Evolutionary conservation across 345 rosid species (phyloP), one percentile per base, ranked within the genome.

Genomic region (Salix udensis): DNA sequence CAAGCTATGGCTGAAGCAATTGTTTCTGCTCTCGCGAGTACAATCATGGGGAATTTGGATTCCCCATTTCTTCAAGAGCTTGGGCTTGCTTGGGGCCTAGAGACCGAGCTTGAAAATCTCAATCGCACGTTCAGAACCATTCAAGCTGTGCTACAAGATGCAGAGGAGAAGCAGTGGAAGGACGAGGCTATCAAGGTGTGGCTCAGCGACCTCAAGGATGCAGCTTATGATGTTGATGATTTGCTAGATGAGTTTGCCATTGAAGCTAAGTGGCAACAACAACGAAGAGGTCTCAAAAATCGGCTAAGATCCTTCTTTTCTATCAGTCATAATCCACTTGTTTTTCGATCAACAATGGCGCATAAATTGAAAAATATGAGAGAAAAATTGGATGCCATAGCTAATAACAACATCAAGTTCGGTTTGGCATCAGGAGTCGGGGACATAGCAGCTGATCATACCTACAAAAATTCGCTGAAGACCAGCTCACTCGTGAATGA

Each of bases 161-260:
- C 74, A n/a, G 79, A 76, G 55, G 23, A 18, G 79, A 67, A 53
- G 74, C 79, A 76, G 16, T 16, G 52, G 55, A 55, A 68, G 30
- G 19, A 3, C 26, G 26, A 24, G 26, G 26, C 26, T 14, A 13
- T 68, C 13, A 39, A 26, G 24, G 23, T 8, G 11, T 76, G 79
- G 79, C 60, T 76, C 2, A 1, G 26, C 4, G 21, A 55, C 58
- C 73, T 76, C 67, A 24, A 68, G 16, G 24, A 14, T 42, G 73
- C 28, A 11, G 53, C 67, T 55, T 76, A 75, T 36, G 78, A 53
- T 28, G 73, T 64, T 3, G 73, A 75, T 10, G 72, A 67, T 50
- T 15, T 67, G 7, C 16, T 76, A 3, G 74, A 76, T 28, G 73
- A 76, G 9, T 76, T 53, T 60, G 18, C 31, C 1, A 37, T 40